phyloP scores from a whole-genome alignment of 768 basidiomycete species.

The Auriscalpium microsporum region DNA sequence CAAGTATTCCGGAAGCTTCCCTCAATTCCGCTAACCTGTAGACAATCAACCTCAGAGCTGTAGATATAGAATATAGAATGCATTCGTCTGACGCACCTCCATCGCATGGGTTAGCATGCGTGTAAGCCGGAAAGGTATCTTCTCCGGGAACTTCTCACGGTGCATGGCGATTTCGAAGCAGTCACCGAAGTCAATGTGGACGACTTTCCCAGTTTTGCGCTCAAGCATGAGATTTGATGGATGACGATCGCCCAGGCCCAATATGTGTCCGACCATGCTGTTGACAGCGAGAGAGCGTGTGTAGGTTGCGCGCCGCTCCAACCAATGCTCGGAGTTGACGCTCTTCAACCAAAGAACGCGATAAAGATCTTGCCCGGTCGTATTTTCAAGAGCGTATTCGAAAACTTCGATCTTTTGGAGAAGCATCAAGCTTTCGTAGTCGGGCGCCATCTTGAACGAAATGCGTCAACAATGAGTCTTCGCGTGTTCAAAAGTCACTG shows the following conservation, averaged over 20 bases:
- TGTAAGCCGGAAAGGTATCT: conserved; percentile 95
- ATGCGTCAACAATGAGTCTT: not conserved
- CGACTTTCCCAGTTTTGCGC: conserved; percentile 86
- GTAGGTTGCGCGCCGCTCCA: conserved; percentile 92
- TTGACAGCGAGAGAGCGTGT: conserved; percentile 93
- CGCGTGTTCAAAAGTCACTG: not conserved
- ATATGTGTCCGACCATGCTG: conserved; percentile 98
- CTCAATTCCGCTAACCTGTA: conserved; percentile 91
- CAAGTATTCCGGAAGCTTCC: conserved; percentile 94
- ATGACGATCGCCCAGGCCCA: conserved; percentile 96
- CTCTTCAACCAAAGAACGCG: conserved; percentile 96
- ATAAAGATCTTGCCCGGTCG: conserved; percentile 96
- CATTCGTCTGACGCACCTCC: conserved; percentile 58
- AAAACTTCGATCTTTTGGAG: conserved; percentile 99
- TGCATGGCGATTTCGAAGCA: conserved; percentile 98
- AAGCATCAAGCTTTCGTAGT: conserved; percentile 89
- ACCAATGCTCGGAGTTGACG: conserved; percentile 92
- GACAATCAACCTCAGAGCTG: not conserved
- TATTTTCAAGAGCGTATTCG: conserved; percentile 96
- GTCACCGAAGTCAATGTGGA: conserved; percentile 96
- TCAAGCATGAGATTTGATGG: conserved; percentile 92
- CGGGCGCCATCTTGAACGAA: conserved; percentile 86
- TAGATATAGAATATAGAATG: not conserved
- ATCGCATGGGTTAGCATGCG: conserved; percentile 98
- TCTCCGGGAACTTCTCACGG: conserved; percentile 98